phyloP scores from a whole-genome alignment of 192 early-diverging fungal genomes.

The Coemansia sp. region DNA sequence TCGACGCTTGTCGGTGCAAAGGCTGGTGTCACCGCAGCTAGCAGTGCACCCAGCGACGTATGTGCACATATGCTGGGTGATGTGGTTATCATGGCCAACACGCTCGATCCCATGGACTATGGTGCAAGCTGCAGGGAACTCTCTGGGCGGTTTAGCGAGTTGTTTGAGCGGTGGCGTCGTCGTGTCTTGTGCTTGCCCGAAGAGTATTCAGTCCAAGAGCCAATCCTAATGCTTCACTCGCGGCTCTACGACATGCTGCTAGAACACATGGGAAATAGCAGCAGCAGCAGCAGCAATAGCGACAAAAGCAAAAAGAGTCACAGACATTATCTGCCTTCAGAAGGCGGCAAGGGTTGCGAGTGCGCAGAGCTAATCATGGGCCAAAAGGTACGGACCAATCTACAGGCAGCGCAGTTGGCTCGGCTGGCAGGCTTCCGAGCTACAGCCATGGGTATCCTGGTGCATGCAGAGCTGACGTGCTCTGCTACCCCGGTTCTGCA shows the following conservation, averaged over 20 bases:
- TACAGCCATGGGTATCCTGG: slow-evolving; percentile 42
- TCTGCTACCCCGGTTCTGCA: slow-evolving; percentile 14
- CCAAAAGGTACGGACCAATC: slow-evolving; percentile 21
- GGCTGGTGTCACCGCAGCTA: neutral
- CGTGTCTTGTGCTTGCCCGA: slow-evolving; percentile 30
- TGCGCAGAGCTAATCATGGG: slow-evolving; percentile 16
- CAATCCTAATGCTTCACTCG: slow-evolving; percentile 42
- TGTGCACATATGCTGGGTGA: slow-evolving; percentile 51
- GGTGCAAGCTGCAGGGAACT: neutral
- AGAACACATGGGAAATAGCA: neutral
- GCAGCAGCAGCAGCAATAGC: too few relatives aligned
- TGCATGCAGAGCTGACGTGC: slow-evolving; percentile 32
- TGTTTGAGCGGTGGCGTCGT: slow-evolving; percentile 35
- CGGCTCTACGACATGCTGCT: slow-evolving; percentile 33
- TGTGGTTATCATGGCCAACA: slow-evolving; percentile 16
- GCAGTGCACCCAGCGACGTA: slow-evolving; percentile 16
- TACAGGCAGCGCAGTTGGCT: slow-evolving; percentile 46
- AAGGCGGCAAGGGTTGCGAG: neutral
- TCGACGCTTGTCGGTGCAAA: neutral
- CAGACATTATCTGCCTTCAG: neutral
- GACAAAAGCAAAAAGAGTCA: too few relatives aligned
- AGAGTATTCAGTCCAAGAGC: slow-evolving; percentile 39
- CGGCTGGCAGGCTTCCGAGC: slow-evolving; percentile 34
- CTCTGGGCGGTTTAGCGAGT: slow-evolving; percentile 2
- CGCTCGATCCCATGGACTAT: slow-evolving; percentile 3